Evolutionary conservation across 805 yeast genomes (phyloP).

Genomic region (Myxozyma kluyveri): DNA sequence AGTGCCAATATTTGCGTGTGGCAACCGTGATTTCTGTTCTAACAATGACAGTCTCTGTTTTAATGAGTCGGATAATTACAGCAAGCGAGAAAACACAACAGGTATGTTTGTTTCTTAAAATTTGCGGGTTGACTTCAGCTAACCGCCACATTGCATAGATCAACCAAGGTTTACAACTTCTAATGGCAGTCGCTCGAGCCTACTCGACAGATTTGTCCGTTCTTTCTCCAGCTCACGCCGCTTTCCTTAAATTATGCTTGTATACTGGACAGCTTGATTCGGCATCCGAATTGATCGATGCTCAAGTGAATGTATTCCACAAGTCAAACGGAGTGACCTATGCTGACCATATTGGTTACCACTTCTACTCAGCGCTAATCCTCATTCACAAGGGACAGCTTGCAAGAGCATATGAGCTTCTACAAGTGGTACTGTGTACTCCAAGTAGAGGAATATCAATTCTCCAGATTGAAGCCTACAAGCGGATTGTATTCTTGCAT

Average conservation of each 20-base stretch:
- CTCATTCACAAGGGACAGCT: slow-evolving; percentile 13
- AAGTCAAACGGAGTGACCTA: slow-evolving; percentile 11
- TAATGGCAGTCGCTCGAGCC: slow-evolving; percentile 13
- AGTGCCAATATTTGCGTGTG: too few relatives aligned
- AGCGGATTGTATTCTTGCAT: slow-evolving; percentile 21
- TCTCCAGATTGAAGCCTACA: slow-evolving; percentile 24
- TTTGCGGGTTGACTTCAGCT: too few relatives aligned
- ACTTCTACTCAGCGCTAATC: slow-evolving; percentile 26
- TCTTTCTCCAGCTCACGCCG: slow-evolving; percentile 25
- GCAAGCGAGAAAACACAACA: too few relatives aligned
- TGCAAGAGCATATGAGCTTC: slow-evolving; percentile 23
- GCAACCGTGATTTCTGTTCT: too few relatives aligned
- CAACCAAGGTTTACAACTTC: slow-evolving; percentile 5
- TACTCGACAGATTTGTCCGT: slow-evolving; percentile 12
- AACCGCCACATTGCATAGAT: too few relatives aligned
- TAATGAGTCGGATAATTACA: too few relatives aligned
- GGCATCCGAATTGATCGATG: slow-evolving; percentile 4
- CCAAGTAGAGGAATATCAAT: slow-evolving; percentile 10
- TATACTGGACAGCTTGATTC: slow-evolving; percentile 7
- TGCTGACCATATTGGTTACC: slow-evolving; percentile 21
- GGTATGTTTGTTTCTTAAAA: too few relatives aligned
- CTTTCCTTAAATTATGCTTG: slow-evolving; percentile 12
- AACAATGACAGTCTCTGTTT: too few relatives aligned
- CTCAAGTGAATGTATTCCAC: slow-evolving; percentile 12
- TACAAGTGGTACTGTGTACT: slow-evolving; percentile 15